Conservation (phyloP, 2,329 filamentous ascomycete species). For the Pyricularia pennisetigena region DNA sequence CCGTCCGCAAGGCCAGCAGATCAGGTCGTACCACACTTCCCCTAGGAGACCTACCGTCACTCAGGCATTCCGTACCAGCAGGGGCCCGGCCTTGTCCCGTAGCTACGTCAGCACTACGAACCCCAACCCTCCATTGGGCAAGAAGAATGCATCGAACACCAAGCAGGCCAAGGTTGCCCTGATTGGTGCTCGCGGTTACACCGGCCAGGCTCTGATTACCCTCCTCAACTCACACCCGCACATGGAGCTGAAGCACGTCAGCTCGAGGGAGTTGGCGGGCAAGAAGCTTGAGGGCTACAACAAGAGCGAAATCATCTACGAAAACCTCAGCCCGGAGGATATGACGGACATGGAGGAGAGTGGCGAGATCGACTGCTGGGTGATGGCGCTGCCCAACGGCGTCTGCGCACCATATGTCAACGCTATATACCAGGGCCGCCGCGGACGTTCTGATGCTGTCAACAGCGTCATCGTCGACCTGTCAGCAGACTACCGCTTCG, state of each 20-base stretch:
- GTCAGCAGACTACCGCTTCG: slow-evolving; percentile 94
- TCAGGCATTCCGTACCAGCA: slow-evolving; percentile 8
- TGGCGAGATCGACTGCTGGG: slow-evolving; percentile 87
- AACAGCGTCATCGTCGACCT: slow-evolving; percentile 81
- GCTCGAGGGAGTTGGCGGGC: slow-evolving; percentile 82
- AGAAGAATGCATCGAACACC: slow-evolving; percentile 78
- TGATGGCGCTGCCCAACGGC: slow-evolving; percentile 93
- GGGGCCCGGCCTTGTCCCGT: slow-evolving; percentile 20
- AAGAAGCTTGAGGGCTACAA: slow-evolving; percentile 82
- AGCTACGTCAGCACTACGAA: slow-evolving; percentile 60
- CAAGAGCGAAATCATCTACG: slow-evolving; percentile 87
- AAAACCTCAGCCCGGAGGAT: slow-evolving; percentile 81
- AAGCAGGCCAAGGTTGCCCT: slow-evolving; percentile 72
- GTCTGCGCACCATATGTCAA: slow-evolving; percentile 93
- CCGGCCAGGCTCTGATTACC: slow-evolving; percentile 80
- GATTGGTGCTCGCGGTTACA: slow-evolving; percentile 89
- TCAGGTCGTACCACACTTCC: slow-evolving; percentile 6
- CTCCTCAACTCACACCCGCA: slow-evolving; percentile 81
- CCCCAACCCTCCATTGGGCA: slow-evolving; percentile 82
- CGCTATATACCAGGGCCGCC: slow-evolving; percentile 62
- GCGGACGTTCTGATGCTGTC: slow-evolving; percentile 22
- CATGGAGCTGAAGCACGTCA: slow-evolving; percentile 86
- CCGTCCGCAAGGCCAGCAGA: slow-evolving; percentile 6
- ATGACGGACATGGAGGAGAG: slow-evolving; percentile 75
- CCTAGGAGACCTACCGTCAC: neutral